phyloP scores from a whole-genome alignment of 2,329 filamentous ascomycete species.

The Talaromyces albobiverticillius region DNA sequence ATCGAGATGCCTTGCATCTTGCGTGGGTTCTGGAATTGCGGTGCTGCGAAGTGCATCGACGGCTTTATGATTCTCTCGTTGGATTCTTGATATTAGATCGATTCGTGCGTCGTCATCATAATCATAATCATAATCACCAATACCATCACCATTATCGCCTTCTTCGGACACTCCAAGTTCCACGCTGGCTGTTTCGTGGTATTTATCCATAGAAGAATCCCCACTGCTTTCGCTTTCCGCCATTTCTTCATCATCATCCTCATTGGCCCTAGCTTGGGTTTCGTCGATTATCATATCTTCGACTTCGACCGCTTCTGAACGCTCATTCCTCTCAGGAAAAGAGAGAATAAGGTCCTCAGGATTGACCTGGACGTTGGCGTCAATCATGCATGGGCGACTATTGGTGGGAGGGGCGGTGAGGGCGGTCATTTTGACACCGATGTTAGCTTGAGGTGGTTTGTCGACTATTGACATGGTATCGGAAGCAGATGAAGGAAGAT shows the following conservation, averaged over 20 bases:
- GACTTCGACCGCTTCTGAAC: background rate
- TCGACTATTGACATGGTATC: background rate
- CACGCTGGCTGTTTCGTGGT: constrained; percentile 35
- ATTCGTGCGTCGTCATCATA: background rate
- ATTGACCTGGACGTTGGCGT: constrained; percentile 1
- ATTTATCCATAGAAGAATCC: constrained; percentile 16
- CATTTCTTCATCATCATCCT: constrained; percentile 2
- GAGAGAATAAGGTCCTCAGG: background rate
- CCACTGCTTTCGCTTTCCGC: constrained; percentile 9
- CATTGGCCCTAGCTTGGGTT: background rate
- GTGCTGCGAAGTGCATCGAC: constrained; percentile 5
- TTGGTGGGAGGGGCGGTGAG: background rate
- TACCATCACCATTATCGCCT: background rate
- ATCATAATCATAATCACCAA: background rate
- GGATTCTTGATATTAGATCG: constrained; percentile 4
- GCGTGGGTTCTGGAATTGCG: background rate
- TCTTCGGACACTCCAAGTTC: constrained; percentile 35
- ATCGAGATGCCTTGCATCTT: constrained; percentile 21
- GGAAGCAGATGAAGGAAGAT: background rate
- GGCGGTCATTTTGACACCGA: constrained; percentile 2
- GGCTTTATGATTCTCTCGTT: constrained; percentile 11
- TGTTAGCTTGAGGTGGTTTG: constrained; percentile 5
- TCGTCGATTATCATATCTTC: background rate
- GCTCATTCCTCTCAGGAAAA: background rate
- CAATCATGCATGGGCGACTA: background rate